These are phyloP conservation scores for Leersia perrieri DNA, from an alignment of 176 grass and related monocot species.

Conservation along the genomic window DNA sequence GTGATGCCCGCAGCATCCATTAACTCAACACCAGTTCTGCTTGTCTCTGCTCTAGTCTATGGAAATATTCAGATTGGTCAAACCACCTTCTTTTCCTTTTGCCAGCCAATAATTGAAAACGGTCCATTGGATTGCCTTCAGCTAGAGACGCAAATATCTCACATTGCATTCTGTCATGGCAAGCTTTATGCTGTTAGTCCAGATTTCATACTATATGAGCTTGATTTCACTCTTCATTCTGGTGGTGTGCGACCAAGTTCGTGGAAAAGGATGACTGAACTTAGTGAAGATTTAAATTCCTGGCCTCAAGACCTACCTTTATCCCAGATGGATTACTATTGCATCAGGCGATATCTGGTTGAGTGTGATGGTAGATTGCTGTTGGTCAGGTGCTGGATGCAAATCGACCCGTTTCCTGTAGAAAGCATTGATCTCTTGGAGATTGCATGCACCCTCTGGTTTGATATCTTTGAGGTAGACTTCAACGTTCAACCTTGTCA, in stretches of 20 bases:
- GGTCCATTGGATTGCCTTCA: too few relatives aligned
- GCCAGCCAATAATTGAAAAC: not conserved
- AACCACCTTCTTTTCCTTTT: not conserved
- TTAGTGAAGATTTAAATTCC: too few relatives aligned
- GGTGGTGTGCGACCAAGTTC: too few relatives aligned
- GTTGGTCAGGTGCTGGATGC: not conserved
- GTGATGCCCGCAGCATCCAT: not conserved
- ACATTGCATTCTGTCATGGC: not conserved
- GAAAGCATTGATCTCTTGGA: too few relatives aligned
- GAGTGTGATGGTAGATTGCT: not conserved
- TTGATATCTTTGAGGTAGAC: constrained; percentile 18
- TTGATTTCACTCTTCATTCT: too few relatives aligned
- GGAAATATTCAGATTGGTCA: too few relatives aligned
- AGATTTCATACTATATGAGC: too few relatives aligned
- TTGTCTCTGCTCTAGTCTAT: too few relatives aligned
- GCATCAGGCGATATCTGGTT: not conserved
- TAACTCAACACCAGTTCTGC: not conserved
- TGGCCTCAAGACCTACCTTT: too few relatives aligned
- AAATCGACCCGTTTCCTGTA: too few relatives aligned
- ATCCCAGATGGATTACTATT: too few relatives aligned
- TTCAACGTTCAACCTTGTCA: not conserved
- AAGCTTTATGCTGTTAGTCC: not conserved
- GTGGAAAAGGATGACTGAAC: too few relatives aligned
- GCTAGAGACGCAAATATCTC: not conserved
- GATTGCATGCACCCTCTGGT: not conserved